Evolutionary conservation across 2,329 filamentous ascomycete species (phyloP).

Genomic region (Hirsutella rhossiliensis): DNA sequence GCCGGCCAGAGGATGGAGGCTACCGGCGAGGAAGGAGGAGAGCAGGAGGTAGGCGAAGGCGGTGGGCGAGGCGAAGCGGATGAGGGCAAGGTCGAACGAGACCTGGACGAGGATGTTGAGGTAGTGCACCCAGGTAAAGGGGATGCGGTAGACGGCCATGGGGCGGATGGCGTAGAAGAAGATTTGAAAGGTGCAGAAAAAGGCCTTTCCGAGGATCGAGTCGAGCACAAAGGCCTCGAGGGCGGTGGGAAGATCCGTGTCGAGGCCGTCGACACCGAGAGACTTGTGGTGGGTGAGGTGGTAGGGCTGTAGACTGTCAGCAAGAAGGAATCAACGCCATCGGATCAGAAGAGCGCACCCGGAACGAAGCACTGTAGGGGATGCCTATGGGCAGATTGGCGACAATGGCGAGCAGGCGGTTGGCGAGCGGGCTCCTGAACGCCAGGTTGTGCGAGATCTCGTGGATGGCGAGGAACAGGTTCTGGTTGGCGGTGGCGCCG

Average conservation of each 20-base stretch:
- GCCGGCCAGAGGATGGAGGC: slow-evolving; percentile 83
- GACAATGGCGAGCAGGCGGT: slow-evolving; percentile 79
- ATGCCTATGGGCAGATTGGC: slow-evolving; percentile 93
- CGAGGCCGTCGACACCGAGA: slow-evolving; percentile 87
- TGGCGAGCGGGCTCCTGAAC: slow-evolving; percentile 68
- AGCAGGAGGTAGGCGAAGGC: slow-evolving; percentile 74
- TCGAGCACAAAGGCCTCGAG: slow-evolving; percentile 88
- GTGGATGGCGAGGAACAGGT: slow-evolving; percentile 95
- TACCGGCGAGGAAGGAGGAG: slow-evolving; percentile 87
- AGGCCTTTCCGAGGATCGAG: slow-evolving; percentile 90
- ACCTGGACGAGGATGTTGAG: slow-evolving; percentile 72
- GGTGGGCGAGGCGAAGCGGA: slow-evolving; percentile 46
- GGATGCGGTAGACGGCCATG: slow-evolving; percentile 85
- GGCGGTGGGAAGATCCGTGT: slow-evolving; percentile 88
- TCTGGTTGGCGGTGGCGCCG: slow-evolving; percentile 94
- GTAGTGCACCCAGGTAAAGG: slow-evolving; percentile 73
- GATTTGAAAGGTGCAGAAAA: slow-evolving; percentile 99
- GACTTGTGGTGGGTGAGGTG: slow-evolving; percentile 99
- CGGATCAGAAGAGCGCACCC: slow-evolving; percentile 38
- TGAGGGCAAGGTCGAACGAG: slow-evolving; percentile 61
- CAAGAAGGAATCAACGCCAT: neutral
- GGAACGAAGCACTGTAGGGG: slow-evolving; percentile 91
- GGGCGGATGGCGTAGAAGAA: slow-evolving; percentile 95
- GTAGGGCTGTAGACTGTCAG: slow-evolving; percentile 52
- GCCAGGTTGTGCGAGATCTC: slow-evolving; percentile 98